These are phyloP conservation scores for Waltiozyma sp. DNA, from an alignment of 1,139 yeast species.

Conservation along the genomic window DNA sequence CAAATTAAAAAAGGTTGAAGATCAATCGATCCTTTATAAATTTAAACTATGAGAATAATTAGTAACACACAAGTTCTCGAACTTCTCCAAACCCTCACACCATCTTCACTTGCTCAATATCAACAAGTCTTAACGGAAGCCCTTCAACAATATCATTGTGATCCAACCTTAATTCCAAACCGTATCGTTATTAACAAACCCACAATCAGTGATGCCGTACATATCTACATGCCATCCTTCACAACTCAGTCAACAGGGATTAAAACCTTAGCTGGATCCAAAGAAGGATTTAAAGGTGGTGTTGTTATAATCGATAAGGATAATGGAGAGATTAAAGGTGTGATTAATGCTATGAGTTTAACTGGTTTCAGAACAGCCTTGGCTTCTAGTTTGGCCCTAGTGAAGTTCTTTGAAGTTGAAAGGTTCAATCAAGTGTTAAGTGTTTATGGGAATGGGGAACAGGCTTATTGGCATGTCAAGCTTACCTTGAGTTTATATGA, in stretches of 20 bases:
- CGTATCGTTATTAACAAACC: constrained; percentile 27
- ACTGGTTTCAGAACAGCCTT: constrained; percentile 66
- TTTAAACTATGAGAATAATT: constrained; percentile 19
- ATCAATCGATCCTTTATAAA: no score
- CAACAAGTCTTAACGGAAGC: constrained; percentile 19
- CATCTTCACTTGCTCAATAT: constrained; percentile 11
- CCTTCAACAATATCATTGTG: constrained; percentile 19
- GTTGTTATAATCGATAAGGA: constrained; percentile 38
- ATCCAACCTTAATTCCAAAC: constrained; percentile 26
- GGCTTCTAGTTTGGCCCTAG: constrained; percentile 40
- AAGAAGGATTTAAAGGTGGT: constrained; percentile 40
- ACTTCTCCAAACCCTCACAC: constrained; percentile 11
- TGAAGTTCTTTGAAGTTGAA: constrained; percentile 23
- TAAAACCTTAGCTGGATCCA: constrained; percentile 38
- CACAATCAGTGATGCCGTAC: constrained; percentile 26
- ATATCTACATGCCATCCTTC: constrained; percentile 56
- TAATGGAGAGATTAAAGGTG: constrained; percentile 41
- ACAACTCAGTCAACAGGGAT: constrained; percentile 28
- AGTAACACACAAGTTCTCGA: constrained; percentile 16
- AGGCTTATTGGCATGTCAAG: constrained; percentile 55
- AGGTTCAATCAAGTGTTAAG: constrained; percentile 11
- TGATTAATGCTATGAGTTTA: constrained; percentile 46
- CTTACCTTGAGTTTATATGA: constrained; percentile 34
- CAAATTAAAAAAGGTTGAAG: no score
- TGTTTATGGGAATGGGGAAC: constrained; percentile 58